Conservation (phyloP, 176 grass and related monocot species). For the Oryza glaberrima region DNA sequence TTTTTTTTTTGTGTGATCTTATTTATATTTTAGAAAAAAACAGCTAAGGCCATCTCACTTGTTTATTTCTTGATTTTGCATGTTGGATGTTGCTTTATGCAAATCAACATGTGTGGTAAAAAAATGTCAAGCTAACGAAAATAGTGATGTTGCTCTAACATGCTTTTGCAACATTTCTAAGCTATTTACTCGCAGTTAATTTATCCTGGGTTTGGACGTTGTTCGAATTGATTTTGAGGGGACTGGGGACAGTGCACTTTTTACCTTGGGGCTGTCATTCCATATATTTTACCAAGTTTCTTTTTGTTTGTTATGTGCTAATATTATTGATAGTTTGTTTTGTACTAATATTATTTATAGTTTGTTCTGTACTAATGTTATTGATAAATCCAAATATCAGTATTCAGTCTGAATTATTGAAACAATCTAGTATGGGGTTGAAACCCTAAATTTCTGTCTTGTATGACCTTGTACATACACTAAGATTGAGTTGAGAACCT, state of each 20-base stretch:
- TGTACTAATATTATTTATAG: neutral
- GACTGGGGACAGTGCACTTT: neutral
- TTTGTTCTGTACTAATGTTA: neutral
- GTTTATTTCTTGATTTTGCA: neutral
- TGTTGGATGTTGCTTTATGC: neutral
- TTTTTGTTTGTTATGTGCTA: neutral
- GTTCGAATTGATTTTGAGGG: neutral
- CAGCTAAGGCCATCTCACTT: no score
- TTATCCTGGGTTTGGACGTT: neutral
- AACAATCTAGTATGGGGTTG: neutral
- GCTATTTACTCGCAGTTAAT: neutral
- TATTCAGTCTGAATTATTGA: neutral
- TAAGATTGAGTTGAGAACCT: neutral
- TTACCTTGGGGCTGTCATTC: neutral
- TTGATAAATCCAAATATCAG: neutral
- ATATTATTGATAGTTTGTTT: neutral
- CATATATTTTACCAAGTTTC: neutral
- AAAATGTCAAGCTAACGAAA: neutral
- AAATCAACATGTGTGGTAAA: neutral
- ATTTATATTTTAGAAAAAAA: conserved; percentile 8
- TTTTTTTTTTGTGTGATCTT: neutral
- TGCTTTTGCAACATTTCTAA: neutral
- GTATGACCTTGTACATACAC: neutral
- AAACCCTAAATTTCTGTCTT: neutral
- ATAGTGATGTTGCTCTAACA: neutral